Base-by-base conservation (phyloP, 179 eudicot species). In the Beta corolliflora region DNA sequence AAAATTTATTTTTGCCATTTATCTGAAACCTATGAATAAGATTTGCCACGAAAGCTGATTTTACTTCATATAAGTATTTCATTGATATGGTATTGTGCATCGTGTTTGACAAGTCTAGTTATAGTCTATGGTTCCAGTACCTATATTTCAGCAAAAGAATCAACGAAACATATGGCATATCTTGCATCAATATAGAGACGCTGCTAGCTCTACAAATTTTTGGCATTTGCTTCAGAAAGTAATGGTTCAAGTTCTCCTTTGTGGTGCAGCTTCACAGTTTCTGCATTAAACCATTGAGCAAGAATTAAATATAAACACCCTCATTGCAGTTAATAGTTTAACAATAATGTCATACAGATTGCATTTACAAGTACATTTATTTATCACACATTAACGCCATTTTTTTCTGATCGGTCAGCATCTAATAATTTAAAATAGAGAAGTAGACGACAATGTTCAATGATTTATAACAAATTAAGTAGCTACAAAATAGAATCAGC, bases 231-330 rank as follows among this genome's bases (percentile, higher is more conserved):
- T 86, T 88, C 91, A 16, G 86, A 84, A 66, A 94, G 88, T 90
- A 94, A 79, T 71, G 90, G 36, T 81, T 90, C 91, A 65, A 94
- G 97, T 76, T 89, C 93, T 79, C 97, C 97, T 80, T 92, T 89
- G 70, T 86, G 83, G 83, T 92, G 75, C 50, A 94, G 87, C 88
- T 91, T 87, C 65, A 93, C 80, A 53, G 93, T 93, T 79, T 94
- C 98, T 94, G 93, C 84, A 82, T 18, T 70, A 58, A 70, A 63
- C 9, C 66, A 81, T 70, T n/a, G 41, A 53, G 25, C 71, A 78
- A 61, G 41, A 29, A 21, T 60, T 67, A 13, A 6, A 72, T 19
- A 68, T 58, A 72, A 69, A 23, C 54, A 52, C 13, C 44, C 12
- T 36, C 15, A 11, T 63, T 7, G 14, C 18, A 73, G 63, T 31